phyloP scores from a whole-genome alignment of 805 yeast genomes.

The Starmerella vaccinii region DNA sequence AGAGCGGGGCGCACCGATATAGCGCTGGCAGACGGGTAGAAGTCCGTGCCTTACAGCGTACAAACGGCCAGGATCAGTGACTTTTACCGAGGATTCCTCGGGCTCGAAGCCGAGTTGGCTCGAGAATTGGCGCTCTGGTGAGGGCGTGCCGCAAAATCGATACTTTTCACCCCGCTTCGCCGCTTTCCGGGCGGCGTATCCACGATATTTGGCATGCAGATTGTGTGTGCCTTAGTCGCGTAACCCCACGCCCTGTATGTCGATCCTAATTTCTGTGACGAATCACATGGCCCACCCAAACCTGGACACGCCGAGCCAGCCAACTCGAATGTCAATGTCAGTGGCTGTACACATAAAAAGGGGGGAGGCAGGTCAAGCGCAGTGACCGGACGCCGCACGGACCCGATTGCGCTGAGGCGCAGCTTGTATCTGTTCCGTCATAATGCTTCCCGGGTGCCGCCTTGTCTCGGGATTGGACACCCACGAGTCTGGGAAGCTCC shows the following conservation, averaged over 20 bases:
- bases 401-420: too few relatives aligned
- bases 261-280: neutral
- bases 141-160: neutral
- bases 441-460: too few relatives aligned
- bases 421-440: too few relatives aligned
- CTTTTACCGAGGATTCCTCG: too few relatives aligned
- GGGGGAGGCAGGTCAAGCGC: neutral
- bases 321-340: neutral
- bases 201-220: slow-evolving; percentile 6
- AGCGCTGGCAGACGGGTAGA: neutral
- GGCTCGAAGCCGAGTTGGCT: too few relatives aligned
- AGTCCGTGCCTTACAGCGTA: too few relatives aligned
- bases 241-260: neutral
- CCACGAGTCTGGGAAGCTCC: too few relatives aligned
- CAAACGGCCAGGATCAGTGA: too few relatives aligned
- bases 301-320: slow-evolving; percentile 4
- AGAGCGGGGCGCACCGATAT: neutral
- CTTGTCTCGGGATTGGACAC: too few relatives aligned
- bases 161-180: neutral
- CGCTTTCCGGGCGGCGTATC: slow-evolving; percentile 1
- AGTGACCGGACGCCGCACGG: too few relatives aligned
- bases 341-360: neutral
- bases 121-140: too few relatives aligned
- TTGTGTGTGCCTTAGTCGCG: neutral
- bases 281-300: neutral